phyloP scores from a whole-genome alignment of 148 eudicot species.

The Camellia japonica region DNA sequence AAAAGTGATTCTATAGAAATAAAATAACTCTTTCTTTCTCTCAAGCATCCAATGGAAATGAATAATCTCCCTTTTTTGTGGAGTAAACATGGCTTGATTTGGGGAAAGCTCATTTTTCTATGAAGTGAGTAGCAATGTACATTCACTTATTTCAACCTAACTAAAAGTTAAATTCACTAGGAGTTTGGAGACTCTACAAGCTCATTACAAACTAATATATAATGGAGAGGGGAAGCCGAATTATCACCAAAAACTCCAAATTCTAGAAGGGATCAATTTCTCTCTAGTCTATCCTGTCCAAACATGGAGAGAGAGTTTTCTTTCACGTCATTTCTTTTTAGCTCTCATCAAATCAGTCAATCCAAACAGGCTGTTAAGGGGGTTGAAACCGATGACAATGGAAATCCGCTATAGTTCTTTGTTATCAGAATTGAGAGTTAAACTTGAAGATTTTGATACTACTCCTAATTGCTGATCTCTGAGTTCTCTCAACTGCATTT shows the following conservation, averaged over 20 bases:
- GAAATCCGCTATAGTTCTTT: constrained; percentile 12
- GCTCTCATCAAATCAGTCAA: too few relatives aligned
- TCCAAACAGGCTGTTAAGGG: constrained; percentile 4
- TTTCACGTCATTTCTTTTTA: too few relatives aligned
- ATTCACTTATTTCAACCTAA: constrained; percentile 6
- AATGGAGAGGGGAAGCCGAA: background rate
- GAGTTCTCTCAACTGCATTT: constrained; percentile 49
- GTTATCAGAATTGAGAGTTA: constrained; percentile 13
- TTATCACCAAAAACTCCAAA: background rate
- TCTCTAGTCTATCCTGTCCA: too few relatives aligned
- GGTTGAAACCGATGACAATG: constrained; percentile 14
- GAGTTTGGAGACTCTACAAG: background rate
- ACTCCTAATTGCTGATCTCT: constrained; percentile 32
- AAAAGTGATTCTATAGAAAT: too few relatives aligned
- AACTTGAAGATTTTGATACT: constrained; percentile 22
- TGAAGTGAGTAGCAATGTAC: background rate
- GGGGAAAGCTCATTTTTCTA: background rate
- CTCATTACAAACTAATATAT: background rate
- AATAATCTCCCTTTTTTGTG: background rate
- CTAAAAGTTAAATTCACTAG: background rate
- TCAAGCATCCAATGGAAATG: too few relatives aligned
- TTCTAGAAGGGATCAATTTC: constrained; percentile 29
- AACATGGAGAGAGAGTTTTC: too few relatives aligned
- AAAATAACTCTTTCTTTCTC: too few relatives aligned
- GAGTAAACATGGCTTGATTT: background rate